Evolutionary conservation across 2,329 filamentous ascomycete genomes (phyloP), one percentile per base, ranked within the genome.

Genomic region (Dryadomyces sulphureus): DNA sequence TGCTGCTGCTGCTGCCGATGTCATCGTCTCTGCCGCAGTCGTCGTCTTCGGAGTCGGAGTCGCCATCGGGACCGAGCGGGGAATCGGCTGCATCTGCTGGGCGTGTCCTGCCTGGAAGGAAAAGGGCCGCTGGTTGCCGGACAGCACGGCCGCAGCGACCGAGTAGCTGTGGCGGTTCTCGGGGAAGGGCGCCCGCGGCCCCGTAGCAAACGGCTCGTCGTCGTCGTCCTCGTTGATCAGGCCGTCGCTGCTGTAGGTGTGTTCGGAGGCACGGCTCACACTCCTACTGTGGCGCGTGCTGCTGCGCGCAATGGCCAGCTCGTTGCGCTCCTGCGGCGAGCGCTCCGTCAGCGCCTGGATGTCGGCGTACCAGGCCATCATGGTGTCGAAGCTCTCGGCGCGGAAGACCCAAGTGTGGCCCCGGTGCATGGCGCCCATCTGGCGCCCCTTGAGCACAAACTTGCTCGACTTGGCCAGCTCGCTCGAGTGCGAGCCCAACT

Each of bases 291-390:
- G 88, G 25, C 19, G 46, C 16, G 46, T 46, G 3, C 49, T 48
- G 2, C 49, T 47, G 38, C 85, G 79, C 36, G 95, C 86, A 59
- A 92, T 79, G 38, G 95, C 86, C 59, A 92, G 95, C 24, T 84
- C 85, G 60, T 78, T 85, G 36, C 89, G 82, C 58, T 94, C 89
- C 61, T 93, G 86, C 24, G 87, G 84, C 21, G 82, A 84, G 63
- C 84, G 89, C 60, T 94, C 88, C 5, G 86, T 95, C 51, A 98
- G 69, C 38, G 75, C 79, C 61, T 90, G 88, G 60, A 98, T 90
- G 57, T 94, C 90, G 45, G 92, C 83, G 60, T 88, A 96, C 77
- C 92, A 98, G 40, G 88, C 87, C 69, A 94, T 79, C 90, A 96
- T 95, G 14, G 89, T 95, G 55, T 96, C 90, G 62, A 94, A 71